Percentiles rank a stretch among this genome's conserved stretches.
Evolutionary conservation across 2,329 filamentous ascomycete species (phyloP).

Genomic region (Phialophora macrospora): DNA sequence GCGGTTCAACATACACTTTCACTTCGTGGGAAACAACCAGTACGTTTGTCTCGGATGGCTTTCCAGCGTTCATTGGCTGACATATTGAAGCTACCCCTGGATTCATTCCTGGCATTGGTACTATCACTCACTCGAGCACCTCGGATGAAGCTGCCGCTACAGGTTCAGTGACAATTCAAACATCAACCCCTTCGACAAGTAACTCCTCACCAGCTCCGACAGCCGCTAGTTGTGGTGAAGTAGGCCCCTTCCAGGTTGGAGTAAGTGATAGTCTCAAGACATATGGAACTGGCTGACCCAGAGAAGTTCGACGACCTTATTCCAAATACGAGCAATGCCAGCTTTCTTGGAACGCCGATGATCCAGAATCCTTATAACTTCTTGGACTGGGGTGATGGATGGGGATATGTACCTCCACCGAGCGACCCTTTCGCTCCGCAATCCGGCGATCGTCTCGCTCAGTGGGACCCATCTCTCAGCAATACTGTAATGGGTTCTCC

Average conservation of each 20-base stretch:
- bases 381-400: conserved; percentile 58
- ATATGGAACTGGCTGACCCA: conserved; percentile 10
- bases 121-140: conserved; percentile 15
- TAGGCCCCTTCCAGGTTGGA: conserved; percentile 31
- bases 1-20: conserved; percentile 29
- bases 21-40: conserved; percentile 37
- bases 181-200: conserved; percentile 15
- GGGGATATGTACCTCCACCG: conserved; percentile 54
- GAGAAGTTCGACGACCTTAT: conserved; percentile 41
- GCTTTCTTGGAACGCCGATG: conserved; percentile 44
- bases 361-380: conserved; percentile 58
- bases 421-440: conserved; percentile 51
- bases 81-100: conserved; percentile 14
- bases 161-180: conserved; percentile 17
- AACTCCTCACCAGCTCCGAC: conserved; percentile 15
- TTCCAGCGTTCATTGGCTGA: conserved; percentile 1
- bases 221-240: conserved; percentile 32
- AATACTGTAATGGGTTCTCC: conserved; percentile 49
- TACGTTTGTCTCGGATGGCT: conserved; percentile 15
- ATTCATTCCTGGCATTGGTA: conserved; percentile 27
- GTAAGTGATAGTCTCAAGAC: conserved; percentile 21
- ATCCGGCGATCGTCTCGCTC: conserved; percentile 34
- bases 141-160: background rate
- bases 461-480: conserved; percentile 52
- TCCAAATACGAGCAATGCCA: conserved; percentile 39